Conservation (phyloP, 768 basidiomycete genomes). For the Tulasnella sp. region DNA sequence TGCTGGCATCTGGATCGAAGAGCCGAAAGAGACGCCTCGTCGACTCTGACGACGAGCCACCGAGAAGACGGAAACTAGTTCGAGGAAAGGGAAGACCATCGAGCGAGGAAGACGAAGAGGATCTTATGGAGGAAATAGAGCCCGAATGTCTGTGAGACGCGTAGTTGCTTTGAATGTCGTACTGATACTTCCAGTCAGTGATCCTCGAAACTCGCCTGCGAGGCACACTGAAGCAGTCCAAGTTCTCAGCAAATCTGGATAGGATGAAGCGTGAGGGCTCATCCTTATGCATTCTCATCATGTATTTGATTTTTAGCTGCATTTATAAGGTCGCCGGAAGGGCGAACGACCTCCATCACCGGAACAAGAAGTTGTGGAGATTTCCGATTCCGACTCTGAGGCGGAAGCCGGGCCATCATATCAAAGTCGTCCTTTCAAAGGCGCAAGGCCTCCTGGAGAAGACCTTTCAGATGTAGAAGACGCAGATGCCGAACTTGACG, state of each 20-base stretch:
- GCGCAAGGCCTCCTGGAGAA: constrained; percentile 17
- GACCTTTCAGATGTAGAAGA: constrained; percentile 12
- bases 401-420: background rate
- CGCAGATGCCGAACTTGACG: constrained; percentile 18
- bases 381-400: constrained; percentile 1
- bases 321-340: constrained; percentile 27
- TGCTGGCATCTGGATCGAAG: background rate
- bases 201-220: constrained; percentile 58
- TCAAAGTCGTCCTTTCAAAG: background rate
- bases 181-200: constrained; percentile 27
- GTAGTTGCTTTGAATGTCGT: background rate
- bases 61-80: background rate
- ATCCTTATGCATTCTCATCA: background rate
- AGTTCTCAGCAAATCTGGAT: constrained; percentile 53
- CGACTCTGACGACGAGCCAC: constrained; percentile 4
- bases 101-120: constrained; percentile 26
- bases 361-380: background rate
- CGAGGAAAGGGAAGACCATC: constrained; percentile 6
- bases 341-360: background rate
- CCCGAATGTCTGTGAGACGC: constrained; percentile 38
- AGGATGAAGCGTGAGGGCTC: constrained; percentile 46
- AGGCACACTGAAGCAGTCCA: constrained; percentile 43
- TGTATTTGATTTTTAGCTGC: background rate
- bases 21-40: background rate
- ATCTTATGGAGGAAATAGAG: constrained; percentile 40